These are phyloP conservation scores for Lojkania enalia DNA, from an alignment of 2,329 filamentous ascomycete species.

Conservation along the genomic window DNA sequence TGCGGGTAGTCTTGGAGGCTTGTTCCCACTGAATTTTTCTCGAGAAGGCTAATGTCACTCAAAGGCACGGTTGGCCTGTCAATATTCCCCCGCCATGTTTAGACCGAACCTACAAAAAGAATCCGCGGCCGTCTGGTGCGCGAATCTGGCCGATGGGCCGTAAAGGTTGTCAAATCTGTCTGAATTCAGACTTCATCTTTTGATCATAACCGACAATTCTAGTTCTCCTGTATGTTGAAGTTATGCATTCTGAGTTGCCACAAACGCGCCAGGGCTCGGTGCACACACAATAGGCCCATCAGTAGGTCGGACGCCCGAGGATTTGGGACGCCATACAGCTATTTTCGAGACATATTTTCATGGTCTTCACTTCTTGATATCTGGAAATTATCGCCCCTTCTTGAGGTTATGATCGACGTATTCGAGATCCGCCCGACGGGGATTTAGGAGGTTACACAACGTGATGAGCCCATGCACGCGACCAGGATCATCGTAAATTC, in stretches of 20 bases:
- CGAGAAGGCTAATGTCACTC: neutral
- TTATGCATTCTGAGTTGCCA: neutral
- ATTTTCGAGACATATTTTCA: no score
- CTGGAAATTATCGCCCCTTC: no score
- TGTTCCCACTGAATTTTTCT: neutral
- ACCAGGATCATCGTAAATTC: conserved; percentile 23
- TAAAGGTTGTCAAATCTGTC: neutral
- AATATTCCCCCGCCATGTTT: neutral
- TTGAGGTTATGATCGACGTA: no score
- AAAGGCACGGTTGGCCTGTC: neutral
- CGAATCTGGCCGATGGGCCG: neutral
- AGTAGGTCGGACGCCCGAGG: neutral
- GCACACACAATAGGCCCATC: neutral
- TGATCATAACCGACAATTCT: neutral
- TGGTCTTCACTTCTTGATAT: no score
- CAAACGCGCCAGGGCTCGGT: neutral
- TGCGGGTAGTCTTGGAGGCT: conserved; percentile 2
- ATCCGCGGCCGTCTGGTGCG: neutral
- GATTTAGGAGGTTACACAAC: conserved; percentile 24
- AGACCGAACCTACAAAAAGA: neutral
- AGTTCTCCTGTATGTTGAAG: neutral
- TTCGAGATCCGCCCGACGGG: no score
- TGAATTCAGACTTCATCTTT: neutral
- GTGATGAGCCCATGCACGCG: conserved; percentile 16
- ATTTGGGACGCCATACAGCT: neutral